phyloP scores from a whole-genome alignment of 305 asterid species.

The Euphrasia arctica region DNA sequence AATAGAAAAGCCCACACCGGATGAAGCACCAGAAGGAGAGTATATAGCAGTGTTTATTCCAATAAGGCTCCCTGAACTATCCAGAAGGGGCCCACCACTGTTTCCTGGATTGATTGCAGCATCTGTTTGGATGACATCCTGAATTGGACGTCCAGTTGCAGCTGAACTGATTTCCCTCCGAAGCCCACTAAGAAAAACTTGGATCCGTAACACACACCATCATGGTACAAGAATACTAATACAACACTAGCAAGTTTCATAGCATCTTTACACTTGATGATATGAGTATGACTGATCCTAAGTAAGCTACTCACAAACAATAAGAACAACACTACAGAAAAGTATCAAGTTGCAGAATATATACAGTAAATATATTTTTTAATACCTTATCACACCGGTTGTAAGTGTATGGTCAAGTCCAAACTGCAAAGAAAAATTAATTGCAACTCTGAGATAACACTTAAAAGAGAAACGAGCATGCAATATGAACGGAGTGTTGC shows the following conservation, averaged over 20 bases:
- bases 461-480: conserved; percentile 25
- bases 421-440: conserved; percentile 53
- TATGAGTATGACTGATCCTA: conserved; percentile 16
- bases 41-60: conserved; percentile 99
- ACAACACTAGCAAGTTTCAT: too few relatives aligned
- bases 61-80: conserved; percentile 90
- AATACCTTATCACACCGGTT: conserved; percentile 97
- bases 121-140: conserved; percentile 97
- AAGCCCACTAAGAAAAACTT: too few relatives aligned
- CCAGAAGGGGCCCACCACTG: conserved; percentile 99
- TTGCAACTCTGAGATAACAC: conserved; percentile 16
- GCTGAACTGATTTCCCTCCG: too few relatives aligned
- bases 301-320: too few relatives aligned
- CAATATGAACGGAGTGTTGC: conserved; percentile 12
- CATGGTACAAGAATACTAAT: neutral
- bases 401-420: conserved; percentile 99
- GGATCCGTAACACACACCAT: neutral
- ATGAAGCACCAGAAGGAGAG: conserved; percentile 99
- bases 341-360: conserved; percentile 11
- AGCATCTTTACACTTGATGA: conserved; percentile 13
- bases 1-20: conserved; percentile 99
- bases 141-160: conserved; percentile 13
- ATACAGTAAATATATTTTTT: conserved; percentile 11
- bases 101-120: conserved; percentile 99
- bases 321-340: neutral